phyloP scores from a whole-genome alignment of 495 filamentous ascomycete species.

The Aspergillus wentii region DNA sequence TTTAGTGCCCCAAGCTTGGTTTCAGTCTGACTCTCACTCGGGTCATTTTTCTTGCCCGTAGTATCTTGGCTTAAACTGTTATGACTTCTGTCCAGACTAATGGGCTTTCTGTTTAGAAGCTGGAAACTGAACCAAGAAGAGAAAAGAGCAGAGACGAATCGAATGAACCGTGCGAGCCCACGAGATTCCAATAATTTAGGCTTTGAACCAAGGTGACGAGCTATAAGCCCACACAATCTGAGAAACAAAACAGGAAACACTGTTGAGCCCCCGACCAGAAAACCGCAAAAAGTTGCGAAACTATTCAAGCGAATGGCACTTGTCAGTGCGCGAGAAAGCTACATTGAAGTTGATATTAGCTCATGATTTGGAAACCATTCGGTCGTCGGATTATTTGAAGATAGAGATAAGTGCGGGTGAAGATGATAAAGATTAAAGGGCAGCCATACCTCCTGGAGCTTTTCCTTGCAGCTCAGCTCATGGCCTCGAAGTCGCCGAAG shows the following conservation, averaged over 20 bases:
- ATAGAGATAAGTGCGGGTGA: constrained; percentile 1
- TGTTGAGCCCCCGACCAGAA: constrained; percentile 70
- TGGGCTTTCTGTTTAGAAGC: constrained; percentile 39
- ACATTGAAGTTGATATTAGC: constrained; percentile 4
- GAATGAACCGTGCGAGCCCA: constrained; percentile 22
- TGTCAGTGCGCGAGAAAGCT: constrained; percentile 34
- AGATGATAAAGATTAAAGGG: neutral
- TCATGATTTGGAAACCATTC: no score
- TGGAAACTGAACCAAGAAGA: constrained; percentile 45
- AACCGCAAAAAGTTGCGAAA: constrained; percentile 80
- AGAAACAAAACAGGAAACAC: constrained; percentile 49
- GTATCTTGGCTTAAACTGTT: constrained; percentile 3
- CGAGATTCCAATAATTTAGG: constrained; percentile 12
- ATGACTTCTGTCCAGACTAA: constrained; percentile 11
- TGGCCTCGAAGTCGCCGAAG: constrained; percentile 43
- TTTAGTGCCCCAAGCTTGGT: constrained; percentile 11
- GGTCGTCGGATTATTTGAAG: no score
- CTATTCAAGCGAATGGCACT: constrained; percentile 39
- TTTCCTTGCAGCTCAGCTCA: constrained; percentile 35
- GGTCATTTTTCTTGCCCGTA: constrained; percentile 17
- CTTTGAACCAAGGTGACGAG: constrained; percentile 12
- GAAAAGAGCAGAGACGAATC: constrained; percentile 36
- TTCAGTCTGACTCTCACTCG: constrained; percentile 43
- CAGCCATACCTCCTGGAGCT: constrained; percentile 31
- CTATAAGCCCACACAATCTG: constrained; percentile 23